phyloP scores from a whole-genome alignment of 2,329 filamentous ascomycete genomes.

The Emergomyces orientalis region DNA sequence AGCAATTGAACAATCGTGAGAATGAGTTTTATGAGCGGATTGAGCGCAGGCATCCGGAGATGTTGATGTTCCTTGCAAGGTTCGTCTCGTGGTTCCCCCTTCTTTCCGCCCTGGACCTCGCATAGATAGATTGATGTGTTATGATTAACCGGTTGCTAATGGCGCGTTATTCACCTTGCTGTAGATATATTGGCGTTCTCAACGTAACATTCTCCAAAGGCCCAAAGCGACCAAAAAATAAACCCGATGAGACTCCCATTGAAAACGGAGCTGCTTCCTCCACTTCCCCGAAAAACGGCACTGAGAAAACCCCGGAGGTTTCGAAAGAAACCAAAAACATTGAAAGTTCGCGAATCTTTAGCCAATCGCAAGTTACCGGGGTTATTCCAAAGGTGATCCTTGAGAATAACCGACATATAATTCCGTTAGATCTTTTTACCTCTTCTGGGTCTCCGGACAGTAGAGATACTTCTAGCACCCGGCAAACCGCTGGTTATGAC shows the following conservation, averaged over 20 bases:
- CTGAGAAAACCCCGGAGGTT: slow-evolving; percentile 3
- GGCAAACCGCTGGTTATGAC: neutral
- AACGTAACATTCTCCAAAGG: slow-evolving; percentile 92
- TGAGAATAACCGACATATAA: slow-evolving; percentile 87
- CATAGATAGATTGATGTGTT: neutral
- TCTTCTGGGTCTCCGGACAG: slow-evolving; percentile 38
- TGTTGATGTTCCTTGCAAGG: slow-evolving; percentile 83
- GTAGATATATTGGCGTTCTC: slow-evolving; percentile 88
- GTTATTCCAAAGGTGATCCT: slow-evolving; percentile 84
- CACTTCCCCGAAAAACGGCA: neutral
- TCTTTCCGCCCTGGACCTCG: neutral
- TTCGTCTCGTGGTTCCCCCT: slow-evolving; percentile 40
- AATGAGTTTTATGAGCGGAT: slow-evolving; percentile 98
- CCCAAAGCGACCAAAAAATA: slow-evolving; percentile 49
- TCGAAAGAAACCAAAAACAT: neutral
- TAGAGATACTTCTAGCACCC: neutral
- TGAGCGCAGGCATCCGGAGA: slow-evolving; percentile 78
- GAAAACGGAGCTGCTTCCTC: slow-evolving; percentile 3
- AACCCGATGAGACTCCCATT: slow-evolving; percentile 23
- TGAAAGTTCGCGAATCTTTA: slow-evolving; percentile 45
- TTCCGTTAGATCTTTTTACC: slow-evolving; percentile 73
- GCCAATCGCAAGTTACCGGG: slow-evolving; percentile 66
- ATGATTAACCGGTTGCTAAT: slow-evolving; percentile 2
- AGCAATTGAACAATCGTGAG: slow-evolving; percentile 94
- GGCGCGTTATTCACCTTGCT: neutral